Evolutionary conservation across 164 flowering plant species (phyloP).

Genomic region (Sedum album): DNA sequence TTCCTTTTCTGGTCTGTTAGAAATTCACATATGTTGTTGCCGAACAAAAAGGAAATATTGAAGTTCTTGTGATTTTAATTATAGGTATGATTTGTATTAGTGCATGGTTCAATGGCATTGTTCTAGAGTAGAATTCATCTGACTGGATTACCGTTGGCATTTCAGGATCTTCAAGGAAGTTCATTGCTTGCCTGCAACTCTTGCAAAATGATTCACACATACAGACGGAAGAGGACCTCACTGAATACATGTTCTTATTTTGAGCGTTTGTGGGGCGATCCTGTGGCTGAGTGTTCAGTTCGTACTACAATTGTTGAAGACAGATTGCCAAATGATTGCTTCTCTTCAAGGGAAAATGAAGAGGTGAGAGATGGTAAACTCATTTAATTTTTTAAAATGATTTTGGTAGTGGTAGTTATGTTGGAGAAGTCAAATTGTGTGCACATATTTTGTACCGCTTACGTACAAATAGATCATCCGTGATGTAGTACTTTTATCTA

Average conservation of each 20-base stretch:
- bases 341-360: neutral
- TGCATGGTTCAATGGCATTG: neutral
- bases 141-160: no score
- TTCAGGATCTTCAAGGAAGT: neutral
- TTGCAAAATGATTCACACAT: slow-evolving; percentile 1
- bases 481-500: neutral
- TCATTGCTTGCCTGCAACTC: neutral
- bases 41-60: no score
- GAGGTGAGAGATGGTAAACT: neutral
- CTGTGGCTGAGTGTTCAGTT: slow-evolving; percentile 1
- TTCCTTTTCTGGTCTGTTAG: no score
- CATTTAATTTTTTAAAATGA: neutral
- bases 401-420: neutral
- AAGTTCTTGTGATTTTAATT: no score
- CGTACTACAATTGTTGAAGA: neutral
- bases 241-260: neutral
- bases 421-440: neutral
- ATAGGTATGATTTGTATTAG: neutral
- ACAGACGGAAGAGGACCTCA: neutral
- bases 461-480: neutral
- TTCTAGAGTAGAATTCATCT: no score
- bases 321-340: neutral
- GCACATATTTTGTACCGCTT: neutral
- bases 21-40: no score
- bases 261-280: neutral